phyloP scores from a whole-genome alignment of 768 basidiomycete genomes.

The Tremella mesenterica region DNA sequence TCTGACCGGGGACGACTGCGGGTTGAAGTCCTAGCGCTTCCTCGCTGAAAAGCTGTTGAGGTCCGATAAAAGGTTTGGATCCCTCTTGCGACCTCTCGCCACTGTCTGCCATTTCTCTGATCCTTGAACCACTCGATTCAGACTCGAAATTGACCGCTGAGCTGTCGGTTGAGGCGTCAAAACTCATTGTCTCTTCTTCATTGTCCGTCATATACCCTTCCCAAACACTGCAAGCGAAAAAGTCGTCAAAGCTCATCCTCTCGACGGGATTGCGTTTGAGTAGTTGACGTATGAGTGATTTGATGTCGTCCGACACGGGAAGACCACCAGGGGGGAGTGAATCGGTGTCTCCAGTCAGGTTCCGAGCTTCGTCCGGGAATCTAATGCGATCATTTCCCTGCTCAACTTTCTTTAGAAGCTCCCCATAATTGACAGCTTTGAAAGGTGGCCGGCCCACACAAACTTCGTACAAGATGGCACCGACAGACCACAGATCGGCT shows the following conservation, averaged over 20 bases:
- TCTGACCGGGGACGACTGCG: conserved; percentile 7
- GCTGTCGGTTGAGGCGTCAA: conserved; percentile 30
- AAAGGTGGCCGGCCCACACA: conserved; percentile 86
- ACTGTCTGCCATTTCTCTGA: conserved; percentile 14
- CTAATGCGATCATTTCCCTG: conserved; percentile 71
- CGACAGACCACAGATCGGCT: conserved; percentile 96
- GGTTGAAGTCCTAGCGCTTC: conserved; percentile 29
- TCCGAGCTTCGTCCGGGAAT: conserved; percentile 83
- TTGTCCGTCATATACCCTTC: conserved; percentile 32
- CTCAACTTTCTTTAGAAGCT: conserved; percentile 86
- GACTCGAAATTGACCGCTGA: conserved; percentile 3
- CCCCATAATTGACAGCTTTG: conserved; percentile 91
- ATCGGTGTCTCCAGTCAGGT: conserved; percentile 46
- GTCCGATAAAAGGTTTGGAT: conserved; percentile 11
- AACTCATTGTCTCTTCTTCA: conserved; percentile 48
- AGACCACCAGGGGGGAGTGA: conserved; percentile 43
- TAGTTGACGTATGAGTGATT: conserved; percentile 72
- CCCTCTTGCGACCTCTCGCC: conserved; percentile 10
- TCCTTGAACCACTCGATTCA: background rate
- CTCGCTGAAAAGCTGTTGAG: conserved; percentile 23
- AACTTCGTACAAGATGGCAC: conserved; percentile 95
- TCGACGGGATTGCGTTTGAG: conserved; percentile 76
- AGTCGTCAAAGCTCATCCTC: conserved; percentile 80
- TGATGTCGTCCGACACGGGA: conserved; percentile 65
- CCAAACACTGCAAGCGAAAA: conserved; percentile 66